Conservation (phyloP, 768 basidiomycete genomes). For the Boletus rufocinnamomeus region DNA sequence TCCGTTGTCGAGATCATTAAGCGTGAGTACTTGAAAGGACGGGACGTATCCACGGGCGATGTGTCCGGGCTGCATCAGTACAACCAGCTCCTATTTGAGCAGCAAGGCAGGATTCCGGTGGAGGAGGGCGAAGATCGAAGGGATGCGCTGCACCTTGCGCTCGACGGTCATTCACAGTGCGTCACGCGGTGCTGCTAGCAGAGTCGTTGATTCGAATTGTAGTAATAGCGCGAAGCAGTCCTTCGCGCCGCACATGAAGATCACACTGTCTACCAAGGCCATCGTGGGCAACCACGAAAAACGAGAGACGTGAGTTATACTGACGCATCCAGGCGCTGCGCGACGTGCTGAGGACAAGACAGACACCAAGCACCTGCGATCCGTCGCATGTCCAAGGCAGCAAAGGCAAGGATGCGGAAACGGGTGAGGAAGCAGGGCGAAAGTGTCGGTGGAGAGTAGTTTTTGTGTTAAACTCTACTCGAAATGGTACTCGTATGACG, state of each 20-base stretch:
- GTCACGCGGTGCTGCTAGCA: constrained; percentile 24
- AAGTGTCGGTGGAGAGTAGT: constrained; percentile 4
- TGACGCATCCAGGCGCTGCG: not conserved
- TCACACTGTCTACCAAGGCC: constrained; percentile 57
- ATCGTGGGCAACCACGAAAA: constrained; percentile 43
- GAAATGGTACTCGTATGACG: constrained; percentile 20
- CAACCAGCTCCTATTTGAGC: constrained; percentile 63
- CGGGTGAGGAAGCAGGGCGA: constrained; percentile 36
- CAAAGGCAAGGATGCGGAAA: constrained; percentile 56
- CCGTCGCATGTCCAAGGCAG: constrained; percentile 58
- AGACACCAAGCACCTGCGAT: constrained; percentile 59
- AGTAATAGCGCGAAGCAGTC: constrained; percentile 50
- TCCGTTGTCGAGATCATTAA: constrained; percentile 85
- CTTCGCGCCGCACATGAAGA: constrained; percentile 67
- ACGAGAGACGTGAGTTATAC: constrained; percentile 37
- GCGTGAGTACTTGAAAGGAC: constrained; percentile 66
- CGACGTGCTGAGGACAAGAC: constrained; percentile 16
- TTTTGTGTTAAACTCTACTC: constrained; percentile 18
- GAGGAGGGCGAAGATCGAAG: constrained; percentile 38
- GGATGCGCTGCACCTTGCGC: constrained; percentile 36
- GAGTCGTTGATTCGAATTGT: constrained; percentile 1
- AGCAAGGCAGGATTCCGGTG: constrained; percentile 21
- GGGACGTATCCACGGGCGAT: constrained; percentile 46
- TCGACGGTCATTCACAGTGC: constrained; percentile 64
- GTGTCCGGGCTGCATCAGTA: constrained; percentile 71